Conservation (phyloP, 805 yeast species). For the Candida insectorum region DNA sequence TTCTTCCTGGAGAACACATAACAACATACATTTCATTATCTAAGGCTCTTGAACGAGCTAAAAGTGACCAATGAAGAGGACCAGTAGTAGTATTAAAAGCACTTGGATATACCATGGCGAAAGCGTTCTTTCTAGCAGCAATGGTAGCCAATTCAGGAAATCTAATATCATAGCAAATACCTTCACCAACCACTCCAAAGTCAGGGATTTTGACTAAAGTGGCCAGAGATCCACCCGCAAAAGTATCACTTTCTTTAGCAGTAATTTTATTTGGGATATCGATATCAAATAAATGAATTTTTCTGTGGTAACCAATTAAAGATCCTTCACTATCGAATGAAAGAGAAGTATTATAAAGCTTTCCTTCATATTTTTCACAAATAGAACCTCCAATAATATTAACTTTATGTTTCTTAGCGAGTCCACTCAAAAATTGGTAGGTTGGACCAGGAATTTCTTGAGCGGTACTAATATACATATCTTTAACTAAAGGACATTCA, state of each 20-base stretch:
- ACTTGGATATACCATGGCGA: slow-evolving; percentile 70
- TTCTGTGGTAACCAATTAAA: slow-evolving; percentile 73
- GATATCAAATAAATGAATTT: slow-evolving; percentile 87
- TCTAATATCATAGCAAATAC: slow-evolving; percentile 70
- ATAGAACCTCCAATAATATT: slow-evolving; percentile 23
- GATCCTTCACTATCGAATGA: slow-evolving; percentile 64
- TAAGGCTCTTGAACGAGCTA: slow-evolving; percentile 63
- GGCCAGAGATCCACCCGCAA: slow-evolving; percentile 71
- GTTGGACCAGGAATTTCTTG: slow-evolving; percentile 11
- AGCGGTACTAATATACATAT: slow-evolving; percentile 1
- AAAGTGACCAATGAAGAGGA: slow-evolving; percentile 68
- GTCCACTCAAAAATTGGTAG: slow-evolving; percentile 6
- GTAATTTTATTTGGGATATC: slow-evolving; percentile 76
- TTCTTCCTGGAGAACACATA: slow-evolving; percentile 80
- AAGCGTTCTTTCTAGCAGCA: slow-evolving; percentile 57
- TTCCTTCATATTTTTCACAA: slow-evolving; percentile 16
- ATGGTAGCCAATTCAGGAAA: slow-evolving; percentile 67
- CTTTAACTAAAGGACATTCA: slow-evolving; percentile 3
- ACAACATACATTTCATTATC: slow-evolving; percentile 67
- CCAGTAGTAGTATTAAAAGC: slow-evolving; percentile 77
- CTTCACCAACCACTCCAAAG: slow-evolving; percentile 66
- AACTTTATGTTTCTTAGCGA: slow-evolving; percentile 18
- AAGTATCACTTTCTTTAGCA: slow-evolving; percentile 69
- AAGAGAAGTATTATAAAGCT: slow-evolving; percentile 28
- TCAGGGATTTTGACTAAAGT: slow-evolving; percentile 62